A percentile compares a stretch with the other conserved stretches of the same genome.
phyloP scores from a whole-genome alignment of 768 basidiomycete genomes.

The Phylloporus rhodoxanthus region DNA sequence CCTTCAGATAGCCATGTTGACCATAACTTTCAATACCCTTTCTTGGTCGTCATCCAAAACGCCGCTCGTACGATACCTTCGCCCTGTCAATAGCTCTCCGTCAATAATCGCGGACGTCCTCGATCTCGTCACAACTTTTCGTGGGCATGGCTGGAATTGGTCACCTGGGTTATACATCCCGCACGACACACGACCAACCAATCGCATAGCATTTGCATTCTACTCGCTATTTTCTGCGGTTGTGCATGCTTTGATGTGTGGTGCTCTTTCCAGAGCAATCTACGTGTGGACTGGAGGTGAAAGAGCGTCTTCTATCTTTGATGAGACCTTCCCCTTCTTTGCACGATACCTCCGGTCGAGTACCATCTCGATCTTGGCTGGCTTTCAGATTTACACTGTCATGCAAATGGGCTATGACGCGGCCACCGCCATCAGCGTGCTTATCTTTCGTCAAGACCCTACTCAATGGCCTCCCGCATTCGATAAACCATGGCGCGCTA shows the following conservation, averaged over 20 bases:
- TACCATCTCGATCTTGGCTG: not conserved
- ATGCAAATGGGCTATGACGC: not conserved
- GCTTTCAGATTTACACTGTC: not conserved
- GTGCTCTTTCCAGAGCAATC: not conserved
- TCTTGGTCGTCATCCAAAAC: not conserved
- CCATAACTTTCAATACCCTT: not conserved
- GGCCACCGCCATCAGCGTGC: not conserved
- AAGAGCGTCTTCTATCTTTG: not conserved
- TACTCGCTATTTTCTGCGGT: not conserved
- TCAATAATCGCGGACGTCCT: not conserved
- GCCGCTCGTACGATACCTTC: not conserved
- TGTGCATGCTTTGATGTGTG: not conserved
- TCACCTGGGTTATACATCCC: not conserved
- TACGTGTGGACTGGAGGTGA: not conserved
- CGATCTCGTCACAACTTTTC: not conserved
- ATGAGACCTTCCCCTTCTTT: not conserved
- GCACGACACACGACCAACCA: not conserved
- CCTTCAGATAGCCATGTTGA: not conserved
- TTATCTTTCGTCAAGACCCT: not conserved
- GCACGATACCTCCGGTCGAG: not conserved
- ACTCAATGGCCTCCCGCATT: not conserved
- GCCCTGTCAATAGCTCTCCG: not conserved
- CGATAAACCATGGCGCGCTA: not conserved
- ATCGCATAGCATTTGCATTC: not conserved
- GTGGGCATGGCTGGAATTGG: constrained; percentile 1